phyloP scores from a whole-genome alignment of 1,284 basidiomycete genomes.

The Melampsora medusae region DNA sequence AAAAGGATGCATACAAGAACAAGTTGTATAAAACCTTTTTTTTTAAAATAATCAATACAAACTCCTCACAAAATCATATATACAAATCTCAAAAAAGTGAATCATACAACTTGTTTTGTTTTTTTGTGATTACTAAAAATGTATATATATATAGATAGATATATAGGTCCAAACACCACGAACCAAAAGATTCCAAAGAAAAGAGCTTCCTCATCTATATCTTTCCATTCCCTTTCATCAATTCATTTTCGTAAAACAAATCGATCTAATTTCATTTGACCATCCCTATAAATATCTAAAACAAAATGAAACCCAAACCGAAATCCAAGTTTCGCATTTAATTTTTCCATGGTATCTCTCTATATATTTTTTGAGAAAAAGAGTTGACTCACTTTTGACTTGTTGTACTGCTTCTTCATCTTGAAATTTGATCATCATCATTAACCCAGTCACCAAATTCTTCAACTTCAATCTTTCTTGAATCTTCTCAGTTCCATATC shows the following conservation, averaged over 20 bases:
- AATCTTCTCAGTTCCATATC: background rate
- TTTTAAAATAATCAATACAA: too few species aligned
- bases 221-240: too few species aligned
- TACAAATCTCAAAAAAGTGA: background rate
- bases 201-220: too few species aligned
- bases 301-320: background rate
- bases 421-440: background rate
- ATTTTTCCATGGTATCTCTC: background rate
- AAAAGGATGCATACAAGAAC: too few species aligned
- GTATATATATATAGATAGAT: background rate
- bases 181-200: too few species aligned
- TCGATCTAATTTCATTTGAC: conserved; percentile 8
- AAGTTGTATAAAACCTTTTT: too few species aligned
- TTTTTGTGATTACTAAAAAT: background rate
- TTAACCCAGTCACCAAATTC: background rate
- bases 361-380: too few species aligned
- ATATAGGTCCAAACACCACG: too few species aligned
- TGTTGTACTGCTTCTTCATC: background rate
- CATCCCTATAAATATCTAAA: conserved; percentile 1
- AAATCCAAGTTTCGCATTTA: background rate
- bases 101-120: background rate
- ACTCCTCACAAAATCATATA: background rate
- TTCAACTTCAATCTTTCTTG: background rate
- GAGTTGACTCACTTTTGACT: background rate
- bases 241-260: background rate